Conservation (phyloP, 495 filamentous ascomycete genomes). For the Lasiosphaeris hirsuta region DNA sequence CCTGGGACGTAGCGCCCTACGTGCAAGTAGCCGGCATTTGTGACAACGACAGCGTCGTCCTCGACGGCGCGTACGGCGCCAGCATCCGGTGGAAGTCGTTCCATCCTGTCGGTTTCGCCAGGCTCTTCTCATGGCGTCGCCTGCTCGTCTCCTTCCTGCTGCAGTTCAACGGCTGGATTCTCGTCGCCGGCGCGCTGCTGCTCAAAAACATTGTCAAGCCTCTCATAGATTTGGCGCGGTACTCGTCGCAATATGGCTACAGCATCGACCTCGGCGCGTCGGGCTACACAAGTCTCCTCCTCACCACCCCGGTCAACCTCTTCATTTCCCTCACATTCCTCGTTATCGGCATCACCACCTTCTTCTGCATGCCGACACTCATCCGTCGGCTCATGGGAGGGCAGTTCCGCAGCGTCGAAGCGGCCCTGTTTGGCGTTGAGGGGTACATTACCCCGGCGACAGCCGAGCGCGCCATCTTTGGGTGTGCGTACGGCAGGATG, state of each 20-base stretch:
- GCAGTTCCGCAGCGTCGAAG: constrained; percentile 11
- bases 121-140: constrained; percentile 5
- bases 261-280: too few species aligned
- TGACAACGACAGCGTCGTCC: constrained; percentile 18
- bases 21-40: constrained; percentile 16
- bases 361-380: constrained; percentile 1
- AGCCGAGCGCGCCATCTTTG: constrained; percentile 28
- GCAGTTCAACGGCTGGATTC: not conserved
- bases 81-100: constrained; percentile 17
- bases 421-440: constrained; percentile 29
- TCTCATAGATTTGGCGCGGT: too few species aligned
- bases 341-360: constrained; percentile 1
- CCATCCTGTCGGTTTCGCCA: not conserved
- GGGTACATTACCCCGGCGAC: constrained; percentile 16
- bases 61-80: constrained; percentile 22
- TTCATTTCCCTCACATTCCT: not conserved
- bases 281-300: not conserved
- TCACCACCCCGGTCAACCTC: constrained; percentile 5
- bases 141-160: constrained; percentile 3
- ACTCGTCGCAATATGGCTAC: too few species aligned
- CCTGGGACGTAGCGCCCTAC: constrained; percentile 14
- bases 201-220: too few species aligned
- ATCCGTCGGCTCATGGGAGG: constrained; percentile 6
- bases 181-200: not conserved
- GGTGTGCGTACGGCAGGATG: constrained; percentile 13